phyloP scores from a whole-genome alignment of 345 rosid genomes.

The Salix viminalis region DNA sequence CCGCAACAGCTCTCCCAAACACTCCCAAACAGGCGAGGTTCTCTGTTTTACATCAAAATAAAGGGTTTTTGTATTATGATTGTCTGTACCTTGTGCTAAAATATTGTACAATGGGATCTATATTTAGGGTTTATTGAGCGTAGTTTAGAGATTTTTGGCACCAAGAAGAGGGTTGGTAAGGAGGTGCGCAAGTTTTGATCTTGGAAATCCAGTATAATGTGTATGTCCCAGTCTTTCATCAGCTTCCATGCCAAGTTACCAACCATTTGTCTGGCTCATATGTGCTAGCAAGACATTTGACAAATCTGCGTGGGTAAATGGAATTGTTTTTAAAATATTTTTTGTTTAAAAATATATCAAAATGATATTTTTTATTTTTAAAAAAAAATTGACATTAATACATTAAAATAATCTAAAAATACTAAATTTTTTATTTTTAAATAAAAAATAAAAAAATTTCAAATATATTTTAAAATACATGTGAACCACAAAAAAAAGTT shows the following conservation, averaged over 20 bases:
- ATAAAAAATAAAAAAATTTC: too few relatives aligned
- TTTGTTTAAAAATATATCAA: too few relatives aligned
- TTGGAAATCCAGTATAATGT: background rate
- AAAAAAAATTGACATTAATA: too few relatives aligned
- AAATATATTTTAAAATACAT: too few relatives aligned
- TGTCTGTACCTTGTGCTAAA: background rate
- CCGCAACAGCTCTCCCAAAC: too few relatives aligned
- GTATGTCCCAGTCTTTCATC: background rate
- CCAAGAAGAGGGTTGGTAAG: background rate
- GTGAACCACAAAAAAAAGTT: too few relatives aligned
- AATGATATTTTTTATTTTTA: too few relatives aligned
- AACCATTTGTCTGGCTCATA: background rate
- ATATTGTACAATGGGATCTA: background rate
- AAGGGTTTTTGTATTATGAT: background rate
- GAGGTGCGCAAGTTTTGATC: background rate
- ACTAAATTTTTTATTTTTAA: too few relatives aligned
- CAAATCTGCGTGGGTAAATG: too few relatives aligned
- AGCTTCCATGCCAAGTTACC: background rate
- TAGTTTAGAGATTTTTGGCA: background rate
- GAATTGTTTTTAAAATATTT: too few relatives aligned
- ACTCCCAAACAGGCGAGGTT: too few relatives aligned
- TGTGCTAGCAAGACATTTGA: background rate
- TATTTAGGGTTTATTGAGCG: background rate
- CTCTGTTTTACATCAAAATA: background rate
- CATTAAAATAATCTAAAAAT: too few relatives aligned